Conservation (phyloP, 163 green algal genomes). For the Scenedesmus sp. region DNA sequence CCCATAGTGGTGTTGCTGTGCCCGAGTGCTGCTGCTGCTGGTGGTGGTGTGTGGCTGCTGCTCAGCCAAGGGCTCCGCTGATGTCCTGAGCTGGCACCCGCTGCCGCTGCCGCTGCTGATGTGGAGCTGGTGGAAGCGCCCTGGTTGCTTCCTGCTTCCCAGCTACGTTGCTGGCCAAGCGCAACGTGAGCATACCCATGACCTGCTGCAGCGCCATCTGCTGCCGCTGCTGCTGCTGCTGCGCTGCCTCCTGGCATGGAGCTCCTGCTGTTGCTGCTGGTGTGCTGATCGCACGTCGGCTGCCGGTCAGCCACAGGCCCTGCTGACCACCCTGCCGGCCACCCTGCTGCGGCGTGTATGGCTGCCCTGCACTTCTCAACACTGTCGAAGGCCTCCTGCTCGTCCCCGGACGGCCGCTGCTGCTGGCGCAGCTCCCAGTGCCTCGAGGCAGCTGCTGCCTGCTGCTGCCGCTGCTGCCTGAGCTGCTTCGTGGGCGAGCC, state of each 20-base stretch:
- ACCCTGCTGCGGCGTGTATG: not conserved
- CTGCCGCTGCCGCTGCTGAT: not conserved
- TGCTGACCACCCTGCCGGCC: not conserved
- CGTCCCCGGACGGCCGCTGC: not conserved
- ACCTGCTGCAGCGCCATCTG: no score
- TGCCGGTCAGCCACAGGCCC: not conserved
- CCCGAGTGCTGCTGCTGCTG: not conserved
- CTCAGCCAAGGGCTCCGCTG: not conserved
- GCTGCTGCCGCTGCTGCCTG: slow-evolving; percentile 44
- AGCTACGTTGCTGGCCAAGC: not conserved
- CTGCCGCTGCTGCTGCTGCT: not conserved
- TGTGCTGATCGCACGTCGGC: not conserved
- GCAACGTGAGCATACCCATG: not conserved
- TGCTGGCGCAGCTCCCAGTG: not conserved
- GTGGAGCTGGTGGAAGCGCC: not conserved
- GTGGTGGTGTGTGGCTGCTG: not conserved
- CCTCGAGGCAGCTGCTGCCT: not conserved
- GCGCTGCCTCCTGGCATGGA: not conserved
- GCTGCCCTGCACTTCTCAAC: not conserved
- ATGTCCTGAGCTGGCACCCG: not conserved
- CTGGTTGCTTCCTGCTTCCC: not conserved
- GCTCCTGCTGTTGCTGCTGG: not conserved
- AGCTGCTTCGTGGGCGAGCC: slow-evolving; percentile 20
- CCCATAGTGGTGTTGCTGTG: not conserved
- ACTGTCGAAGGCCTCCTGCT: not conserved